These are phyloP conservation scores for Epichloe gansuensis DNA, from an alignment of 2,329 filamentous ascomycete genomes.

Conservation along the genomic window DNA sequence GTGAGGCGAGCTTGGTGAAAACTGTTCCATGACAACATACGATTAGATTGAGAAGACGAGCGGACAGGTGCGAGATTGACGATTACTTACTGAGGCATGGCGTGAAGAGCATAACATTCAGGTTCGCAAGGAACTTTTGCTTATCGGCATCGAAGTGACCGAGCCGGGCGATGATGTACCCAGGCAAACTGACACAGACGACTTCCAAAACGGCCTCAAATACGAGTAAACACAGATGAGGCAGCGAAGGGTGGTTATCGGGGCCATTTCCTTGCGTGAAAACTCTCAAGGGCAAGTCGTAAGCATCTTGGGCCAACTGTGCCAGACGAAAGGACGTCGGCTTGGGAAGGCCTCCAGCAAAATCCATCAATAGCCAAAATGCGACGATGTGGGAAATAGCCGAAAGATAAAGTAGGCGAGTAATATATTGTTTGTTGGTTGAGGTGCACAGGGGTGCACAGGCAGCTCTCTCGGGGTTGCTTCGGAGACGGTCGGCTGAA, in stretches of 20 bases:
- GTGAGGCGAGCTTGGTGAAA: slow-evolving; percentile 91
- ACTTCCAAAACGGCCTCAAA: slow-evolving; percentile 94
- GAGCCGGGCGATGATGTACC: slow-evolving; percentile 78
- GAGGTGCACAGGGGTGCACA: neutral
- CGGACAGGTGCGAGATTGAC: neutral
- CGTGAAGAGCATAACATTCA: slow-evolving; percentile 94
- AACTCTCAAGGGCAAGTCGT: slow-evolving; percentile 29
- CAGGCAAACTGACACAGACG: slow-evolving; percentile 85
- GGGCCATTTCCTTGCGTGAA: slow-evolving; percentile 25
- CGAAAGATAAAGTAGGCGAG: neutral
- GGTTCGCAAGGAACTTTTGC: slow-evolving; percentile 91
- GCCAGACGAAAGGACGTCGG: slow-evolving; percentile 34
- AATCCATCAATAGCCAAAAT: slow-evolving; percentile 19
- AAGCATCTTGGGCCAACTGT: slow-evolving; percentile 23
- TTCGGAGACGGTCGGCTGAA: neutral
- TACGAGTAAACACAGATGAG: slow-evolving; percentile 64
- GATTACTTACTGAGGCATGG: slow-evolving; percentile 71
- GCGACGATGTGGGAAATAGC: neutral
- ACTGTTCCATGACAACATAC: slow-evolving; percentile 36
- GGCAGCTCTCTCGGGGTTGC: neutral
- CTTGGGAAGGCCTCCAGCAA: slow-evolving; percentile 24
- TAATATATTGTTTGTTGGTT: neutral
- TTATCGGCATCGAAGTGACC: slow-evolving; percentile 93
- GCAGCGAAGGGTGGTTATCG: slow-evolving; percentile 50
- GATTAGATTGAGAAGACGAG: neutral